Conservation (phyloP, 2,329 filamentous ascomycete species). For the Colletotrichum plurivorum region DNA sequence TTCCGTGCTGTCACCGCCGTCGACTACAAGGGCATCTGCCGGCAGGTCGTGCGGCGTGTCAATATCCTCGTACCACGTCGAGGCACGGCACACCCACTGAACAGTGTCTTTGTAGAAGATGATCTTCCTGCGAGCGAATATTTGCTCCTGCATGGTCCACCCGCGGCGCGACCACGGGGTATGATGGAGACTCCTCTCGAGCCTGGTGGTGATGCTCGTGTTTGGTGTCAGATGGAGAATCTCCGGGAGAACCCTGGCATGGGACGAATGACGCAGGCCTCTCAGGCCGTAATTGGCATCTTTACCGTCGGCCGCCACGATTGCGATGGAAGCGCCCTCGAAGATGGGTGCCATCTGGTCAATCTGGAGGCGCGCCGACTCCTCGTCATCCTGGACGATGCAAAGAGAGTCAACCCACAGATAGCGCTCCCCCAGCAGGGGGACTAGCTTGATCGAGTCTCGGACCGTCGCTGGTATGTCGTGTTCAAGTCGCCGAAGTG, state of each 20-base stretch:
- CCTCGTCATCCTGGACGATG: constrained; percentile 41
- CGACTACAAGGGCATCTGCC: not conserved
- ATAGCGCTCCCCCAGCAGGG: constrained; percentile 31
- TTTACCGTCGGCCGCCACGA: not conserved
- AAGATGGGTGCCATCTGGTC: not conserved
- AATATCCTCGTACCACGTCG: not conserved
- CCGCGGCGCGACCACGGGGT: not conserved
- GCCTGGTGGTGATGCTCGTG: not conserved
- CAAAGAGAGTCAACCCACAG: constrained; percentile 44
- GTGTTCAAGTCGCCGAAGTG: not conserved
- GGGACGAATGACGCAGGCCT: not conserved
- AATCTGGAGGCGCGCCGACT: not conserved
- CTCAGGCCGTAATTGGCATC: not conserved
- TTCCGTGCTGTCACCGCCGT: not conserved
- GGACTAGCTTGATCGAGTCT: constrained; percentile 37
- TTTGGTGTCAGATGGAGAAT: not conserved
- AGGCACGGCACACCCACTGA: not conserved
- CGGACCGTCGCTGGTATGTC: constrained; percentile 27
- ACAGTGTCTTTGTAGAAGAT: not conserved
- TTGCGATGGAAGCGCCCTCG: not conserved
- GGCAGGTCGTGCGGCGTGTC: not conserved
- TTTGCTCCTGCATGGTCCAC: not conserved
- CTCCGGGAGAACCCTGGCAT: not conserved
- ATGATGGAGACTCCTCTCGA: not conserved
- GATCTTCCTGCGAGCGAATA: not conserved